These are phyloP conservation scores for Phytophthora melonis DNA, from an alignment of 352 stramenopile species.

Conservation along the genomic window DNA sequence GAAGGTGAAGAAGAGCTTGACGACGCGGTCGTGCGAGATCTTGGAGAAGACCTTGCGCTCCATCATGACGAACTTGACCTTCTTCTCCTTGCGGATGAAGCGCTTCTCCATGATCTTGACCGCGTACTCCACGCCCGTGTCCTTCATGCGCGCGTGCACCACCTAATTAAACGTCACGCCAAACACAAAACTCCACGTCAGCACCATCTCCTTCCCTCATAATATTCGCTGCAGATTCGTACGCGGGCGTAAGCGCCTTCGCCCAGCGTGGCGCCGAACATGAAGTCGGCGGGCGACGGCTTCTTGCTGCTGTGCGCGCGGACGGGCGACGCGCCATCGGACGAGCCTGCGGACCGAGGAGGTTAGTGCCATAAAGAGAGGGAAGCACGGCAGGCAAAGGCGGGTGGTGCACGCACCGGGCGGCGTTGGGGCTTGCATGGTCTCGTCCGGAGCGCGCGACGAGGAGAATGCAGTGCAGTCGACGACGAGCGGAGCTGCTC, in stretches of 20 bases:
- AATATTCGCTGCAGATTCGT: slow-evolving; percentile 16
- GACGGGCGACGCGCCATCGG: slow-evolving; percentile 47
- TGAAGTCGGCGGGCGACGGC: slow-evolving; percentile 88
- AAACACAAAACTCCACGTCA: neutral
- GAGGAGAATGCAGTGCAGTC: slow-evolving; percentile 16
- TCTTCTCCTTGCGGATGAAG: slow-evolving; percentile 93
- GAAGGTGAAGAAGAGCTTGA: slow-evolving; percentile 93
- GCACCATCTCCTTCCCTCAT: neutral
- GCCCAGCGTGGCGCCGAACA: slow-evolving; percentile 89
- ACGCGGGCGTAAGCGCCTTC: slow-evolving; percentile 90
- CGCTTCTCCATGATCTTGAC: slow-evolving; percentile 94
- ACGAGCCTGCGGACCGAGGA: slow-evolving; percentile 33
- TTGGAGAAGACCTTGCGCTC: slow-evolving; percentile 92
- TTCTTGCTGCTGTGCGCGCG: slow-evolving; percentile 69
- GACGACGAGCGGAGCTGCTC: slow-evolving; percentile 36
- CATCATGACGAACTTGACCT: slow-evolving; percentile 94
- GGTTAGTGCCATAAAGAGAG: neutral
- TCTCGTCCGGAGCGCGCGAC: slow-evolving; percentile 25
- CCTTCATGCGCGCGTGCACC: slow-evolving; percentile 91
- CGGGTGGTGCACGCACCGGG: slow-evolving; percentile 32
- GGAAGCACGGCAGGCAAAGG: neutral
- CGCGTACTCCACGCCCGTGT: slow-evolving; percentile 85
- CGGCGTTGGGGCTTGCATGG: slow-evolving; percentile 45
- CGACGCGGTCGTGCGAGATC: slow-evolving; percentile 87
- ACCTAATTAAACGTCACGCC: slow-evolving; percentile 40